These are phyloP conservation scores for Pholiota adiposa DNA, from an alignment of 1,284 basidiomycete genomes.

Conservation along the genomic window DNA sequence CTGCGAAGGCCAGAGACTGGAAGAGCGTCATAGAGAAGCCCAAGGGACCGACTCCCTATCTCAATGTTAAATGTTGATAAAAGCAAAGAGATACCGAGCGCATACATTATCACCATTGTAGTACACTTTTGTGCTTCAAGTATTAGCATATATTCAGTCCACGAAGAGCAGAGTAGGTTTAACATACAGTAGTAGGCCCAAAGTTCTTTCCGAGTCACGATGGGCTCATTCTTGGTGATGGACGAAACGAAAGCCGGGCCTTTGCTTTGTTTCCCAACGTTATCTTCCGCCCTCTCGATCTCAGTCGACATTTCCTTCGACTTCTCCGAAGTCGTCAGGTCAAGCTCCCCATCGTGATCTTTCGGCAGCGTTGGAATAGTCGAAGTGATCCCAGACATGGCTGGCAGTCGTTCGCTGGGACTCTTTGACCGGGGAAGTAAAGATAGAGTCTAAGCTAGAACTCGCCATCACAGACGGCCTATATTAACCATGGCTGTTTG, in stretches of 20 bases:
- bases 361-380: background rate
- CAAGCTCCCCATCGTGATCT: background rate
- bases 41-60: slow-evolving; percentile 64
- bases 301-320: background rate
- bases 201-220: slow-evolving; percentile 64
- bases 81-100: slow-evolving; percentile 1
- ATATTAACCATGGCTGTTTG: background rate
- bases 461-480: background rate
- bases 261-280: background rate
- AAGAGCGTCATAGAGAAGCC: slow-evolving; percentile 74
- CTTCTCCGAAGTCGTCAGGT: slow-evolving; percentile 10
- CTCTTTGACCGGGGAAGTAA: background rate
- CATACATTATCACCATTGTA: slow-evolving; percentile 74
- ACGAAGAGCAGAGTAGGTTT: background rate
- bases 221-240: slow-evolving; percentile 50
- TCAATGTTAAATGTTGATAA: background rate
- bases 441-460: background rate
- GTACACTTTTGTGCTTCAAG: slow-evolving; percentile 51
- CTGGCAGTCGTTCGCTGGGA: background rate
- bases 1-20: slow-evolving; percentile 68
- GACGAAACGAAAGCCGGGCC: slow-evolving; percentile 36
- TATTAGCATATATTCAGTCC: background rate
- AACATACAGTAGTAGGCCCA: slow-evolving; percentile 76
- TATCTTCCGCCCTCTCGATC: background rate
- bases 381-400: slow-evolving; percentile 1